Evolutionary conservation across 768 basidiomycete genomes (phyloP).

Genomic region (Phallus indusiatus): DNA sequence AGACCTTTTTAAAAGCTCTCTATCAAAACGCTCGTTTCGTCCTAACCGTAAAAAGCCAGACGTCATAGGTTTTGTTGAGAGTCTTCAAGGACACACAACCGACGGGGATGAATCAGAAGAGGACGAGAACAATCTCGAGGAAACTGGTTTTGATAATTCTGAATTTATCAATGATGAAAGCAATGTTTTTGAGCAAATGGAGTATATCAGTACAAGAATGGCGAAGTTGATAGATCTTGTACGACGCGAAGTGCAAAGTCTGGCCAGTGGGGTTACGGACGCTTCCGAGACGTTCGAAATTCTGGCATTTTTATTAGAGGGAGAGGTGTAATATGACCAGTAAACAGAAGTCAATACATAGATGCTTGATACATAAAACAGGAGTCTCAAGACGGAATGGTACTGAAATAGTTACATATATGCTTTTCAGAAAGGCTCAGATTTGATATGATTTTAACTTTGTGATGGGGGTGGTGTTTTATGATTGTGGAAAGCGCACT

Average conservation of each 20-base stretch:
- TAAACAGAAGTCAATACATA: no score
- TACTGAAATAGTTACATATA: no score
- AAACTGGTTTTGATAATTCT: background rate
- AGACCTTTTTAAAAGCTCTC: slow-evolving; percentile 45
- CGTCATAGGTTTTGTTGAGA: slow-evolving; percentile 16
- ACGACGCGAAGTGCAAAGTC: slow-evolving; percentile 56
- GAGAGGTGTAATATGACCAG: slow-evolving; percentile 36
- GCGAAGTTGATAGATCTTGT: slow-evolving; percentile 65
- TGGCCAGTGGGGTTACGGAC: slow-evolving; percentile 53
- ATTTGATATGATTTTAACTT: no score
- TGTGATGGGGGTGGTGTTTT: background rate
- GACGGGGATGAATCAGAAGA: slow-evolving; percentile 28
- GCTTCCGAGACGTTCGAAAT: slow-evolving; percentile 57
- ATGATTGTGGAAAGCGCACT: background rate
- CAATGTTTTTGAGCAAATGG: slow-evolving; percentile 40
- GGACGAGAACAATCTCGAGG: slow-evolving; percentile 22
- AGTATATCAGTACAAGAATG: slow-evolving; percentile 58
- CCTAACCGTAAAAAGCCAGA: slow-evolving; percentile 27
- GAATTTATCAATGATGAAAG: slow-evolving; percentile 26
- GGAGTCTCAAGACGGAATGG: no score
- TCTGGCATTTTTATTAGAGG: slow-evolving; percentile 67
- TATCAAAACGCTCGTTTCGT: slow-evolving; percentile 54
- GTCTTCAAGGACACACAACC: background rate
- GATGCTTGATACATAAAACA: no score
- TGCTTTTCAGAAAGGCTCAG: no score